phyloP scores from a whole-genome alignment of 352 stramenopile genomes.

The Bremia lactucae region DNA sequence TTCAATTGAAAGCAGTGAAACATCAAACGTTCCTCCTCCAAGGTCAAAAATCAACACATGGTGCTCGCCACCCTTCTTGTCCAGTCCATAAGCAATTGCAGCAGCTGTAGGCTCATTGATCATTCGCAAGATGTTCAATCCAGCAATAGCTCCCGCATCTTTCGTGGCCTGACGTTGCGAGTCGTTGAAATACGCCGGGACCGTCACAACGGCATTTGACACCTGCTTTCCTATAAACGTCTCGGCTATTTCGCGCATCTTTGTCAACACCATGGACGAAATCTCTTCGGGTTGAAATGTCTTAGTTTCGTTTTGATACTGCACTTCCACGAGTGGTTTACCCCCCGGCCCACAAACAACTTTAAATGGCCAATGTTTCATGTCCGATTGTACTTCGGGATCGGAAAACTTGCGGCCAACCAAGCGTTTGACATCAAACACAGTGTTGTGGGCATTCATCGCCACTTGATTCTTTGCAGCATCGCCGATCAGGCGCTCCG shows the following conservation, averaged over 20 bases:
- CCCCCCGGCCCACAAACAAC: constrained; percentile 66
- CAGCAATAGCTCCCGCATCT: constrained; percentile 57
- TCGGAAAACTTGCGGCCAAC: constrained; percentile 92
- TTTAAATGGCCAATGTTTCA: constrained; percentile 59
- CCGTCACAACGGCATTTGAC: constrained; percentile 52
- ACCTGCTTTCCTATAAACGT: constrained; percentile 58
- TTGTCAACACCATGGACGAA: constrained; percentile 71
- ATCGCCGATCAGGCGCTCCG: constrained; percentile 88
- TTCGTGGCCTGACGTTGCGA: constrained; percentile 65
- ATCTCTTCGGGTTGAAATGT: constrained; percentile 84
- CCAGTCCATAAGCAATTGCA: constrained; percentile 91
- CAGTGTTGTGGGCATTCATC: constrained; percentile 89
- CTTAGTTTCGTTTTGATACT: constrained; percentile 75
- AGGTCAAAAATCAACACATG: constrained; percentile 97
- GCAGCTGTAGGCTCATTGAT: constrained; percentile 96
- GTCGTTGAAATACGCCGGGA: constrained; percentile 69
- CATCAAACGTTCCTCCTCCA: constrained; percentile 92
- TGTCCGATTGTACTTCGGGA: constrained; percentile 80
- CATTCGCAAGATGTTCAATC: constrained; percentile 70
- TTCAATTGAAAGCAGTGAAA: constrained; percentile 91
- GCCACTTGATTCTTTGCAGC: constrained; percentile 89
- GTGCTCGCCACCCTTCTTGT: constrained; percentile 82
- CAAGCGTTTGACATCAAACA: constrained; percentile 96
- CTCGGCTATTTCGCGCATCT: constrained; percentile 79
- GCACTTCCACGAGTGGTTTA: constrained; percentile 74